These are phyloP conservation scores for Phytophthora palmivora DNA, from an alignment of 352 stramenopile genomes.

Conservation along the genomic window DNA sequence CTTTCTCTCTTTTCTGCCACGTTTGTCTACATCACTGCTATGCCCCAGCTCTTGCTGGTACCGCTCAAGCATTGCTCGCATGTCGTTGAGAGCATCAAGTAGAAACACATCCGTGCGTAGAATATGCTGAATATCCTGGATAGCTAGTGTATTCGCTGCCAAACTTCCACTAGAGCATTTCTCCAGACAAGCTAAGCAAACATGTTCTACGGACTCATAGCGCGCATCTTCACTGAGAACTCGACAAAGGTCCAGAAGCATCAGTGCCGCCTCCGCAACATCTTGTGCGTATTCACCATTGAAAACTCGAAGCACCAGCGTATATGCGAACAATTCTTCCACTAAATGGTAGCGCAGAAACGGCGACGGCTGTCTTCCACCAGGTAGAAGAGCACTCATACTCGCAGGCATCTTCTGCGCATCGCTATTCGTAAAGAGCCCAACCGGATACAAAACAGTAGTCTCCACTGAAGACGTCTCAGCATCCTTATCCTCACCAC, in stretches of 20 bases:
- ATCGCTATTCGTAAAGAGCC: slow-evolving; percentile 54
- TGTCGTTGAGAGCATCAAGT: slow-evolving; percentile 70
- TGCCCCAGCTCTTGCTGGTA: slow-evolving; percentile 37
- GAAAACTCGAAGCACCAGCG: slow-evolving; percentile 71
- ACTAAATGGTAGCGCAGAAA: slow-evolving; percentile 66
- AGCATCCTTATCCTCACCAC: slow-evolving; percentile 1
- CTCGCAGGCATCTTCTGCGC: slow-evolving; percentile 43
- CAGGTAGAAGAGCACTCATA: slow-evolving; percentile 42
- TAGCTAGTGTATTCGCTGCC: slow-evolving; percentile 35
- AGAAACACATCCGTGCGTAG: slow-evolving; percentile 56
- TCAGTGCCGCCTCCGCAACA: slow-evolving; percentile 47
- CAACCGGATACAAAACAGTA: slow-evolving; percentile 49
- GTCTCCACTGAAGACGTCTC: slow-evolving; percentile 7
- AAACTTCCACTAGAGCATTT: slow-evolving; percentile 23
- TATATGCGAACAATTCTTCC: slow-evolving; percentile 77
- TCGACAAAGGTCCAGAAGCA: slow-evolving; percentile 52
- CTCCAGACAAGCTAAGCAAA: slow-evolving; percentile 50
- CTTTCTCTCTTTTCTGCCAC: slow-evolving; percentile 28
- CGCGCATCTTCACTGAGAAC: slow-evolving; percentile 60
- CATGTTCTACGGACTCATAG: slow-evolving; percentile 56
- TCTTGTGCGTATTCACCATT: slow-evolving; percentile 83
- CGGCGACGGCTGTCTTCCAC: slow-evolving; percentile 40
- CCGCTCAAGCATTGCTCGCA: slow-evolving; percentile 45
- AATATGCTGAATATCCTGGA: slow-evolving; percentile 56
- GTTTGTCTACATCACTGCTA: slow-evolving; percentile 27